A percentile compares a stretch with the other conserved stretches of the same genome.
These are phyloP conservation scores for Cercospora beticola DNA, from an alignment of 2,329 filamentous ascomycete genomes.

Conservation along the genomic window DNA sequence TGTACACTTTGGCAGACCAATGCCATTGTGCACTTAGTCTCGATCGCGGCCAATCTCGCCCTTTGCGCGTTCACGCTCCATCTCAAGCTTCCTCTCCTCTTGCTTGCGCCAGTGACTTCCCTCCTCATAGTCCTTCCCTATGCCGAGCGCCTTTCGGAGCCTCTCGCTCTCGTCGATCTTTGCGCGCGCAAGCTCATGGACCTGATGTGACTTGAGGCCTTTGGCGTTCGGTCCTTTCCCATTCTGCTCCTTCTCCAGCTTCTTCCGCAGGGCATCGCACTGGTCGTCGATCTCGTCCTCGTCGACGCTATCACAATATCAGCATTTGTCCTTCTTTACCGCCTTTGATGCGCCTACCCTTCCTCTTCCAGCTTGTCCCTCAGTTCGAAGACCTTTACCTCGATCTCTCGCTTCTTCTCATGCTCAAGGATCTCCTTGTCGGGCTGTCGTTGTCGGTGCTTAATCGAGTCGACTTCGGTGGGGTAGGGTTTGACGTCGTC, in stretches of 20 bases:
- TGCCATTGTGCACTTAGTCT: conserved; percentile 2
- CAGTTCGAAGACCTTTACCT: conserved; percentile 90
- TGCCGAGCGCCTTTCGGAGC: conserved; percentile 80
- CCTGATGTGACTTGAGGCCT: conserved; percentile 83
- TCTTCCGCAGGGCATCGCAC: conserved; percentile 65
- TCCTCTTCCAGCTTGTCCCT: conserved; percentile 90
- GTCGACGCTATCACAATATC: conserved; percentile 56
- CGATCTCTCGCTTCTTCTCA: conserved; percentile 84
- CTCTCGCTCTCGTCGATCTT: conserved; percentile 96
- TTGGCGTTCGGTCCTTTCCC: conserved; percentile 47
- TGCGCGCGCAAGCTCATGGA: conserved; percentile 92
- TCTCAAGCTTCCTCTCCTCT: conserved; percentile 60
- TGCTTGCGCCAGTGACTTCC: conserved; percentile 82
- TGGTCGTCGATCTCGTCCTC: conserved; percentile 88
- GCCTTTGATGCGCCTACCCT: conserved; percentile 53
- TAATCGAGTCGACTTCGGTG: conserved; percentile 62
- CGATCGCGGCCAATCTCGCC: conserved; percentile 24
- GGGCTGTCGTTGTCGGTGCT: conserved; percentile 77
- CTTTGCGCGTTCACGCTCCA: conserved; percentile 27
- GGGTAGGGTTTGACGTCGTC: conserved; percentile 77
- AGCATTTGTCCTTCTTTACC: background rate
- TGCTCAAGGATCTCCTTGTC: conserved; percentile 93
- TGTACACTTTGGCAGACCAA: no score
- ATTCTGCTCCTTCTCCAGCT: conserved; percentile 58
- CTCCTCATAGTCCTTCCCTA: conserved; percentile 81